Evolutionary conservation across 768 basidiomycete genomes (phyloP).

Genomic region (Suillus subalutaceus): DNA sequence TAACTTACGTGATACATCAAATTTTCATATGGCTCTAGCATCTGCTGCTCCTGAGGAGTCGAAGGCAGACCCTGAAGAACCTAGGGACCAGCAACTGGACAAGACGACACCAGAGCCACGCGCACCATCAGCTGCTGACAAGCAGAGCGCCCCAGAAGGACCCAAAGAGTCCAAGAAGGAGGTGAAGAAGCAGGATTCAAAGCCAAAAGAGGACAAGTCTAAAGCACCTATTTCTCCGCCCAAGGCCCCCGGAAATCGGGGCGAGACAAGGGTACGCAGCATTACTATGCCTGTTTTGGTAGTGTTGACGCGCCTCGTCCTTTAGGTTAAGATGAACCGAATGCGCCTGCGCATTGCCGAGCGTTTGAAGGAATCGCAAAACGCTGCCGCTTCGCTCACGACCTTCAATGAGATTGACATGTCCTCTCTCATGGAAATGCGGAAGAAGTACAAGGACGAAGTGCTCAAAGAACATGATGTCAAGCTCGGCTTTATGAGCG

Average conservation of each 20-base stretch:
- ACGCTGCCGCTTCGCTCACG: constrained; percentile 93
- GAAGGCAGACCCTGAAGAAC: constrained; percentile 45
- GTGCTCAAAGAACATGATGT: constrained; percentile 91
- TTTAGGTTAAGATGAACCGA: constrained; percentile 94
- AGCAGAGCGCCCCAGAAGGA: constrained; percentile 29
- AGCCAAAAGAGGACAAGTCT: constrained; percentile 35
- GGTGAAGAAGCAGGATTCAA: constrained; percentile 38
- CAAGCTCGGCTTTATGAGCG: constrained; percentile 99
- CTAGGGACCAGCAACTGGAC: constrained; percentile 50
- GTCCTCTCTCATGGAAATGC: constrained; percentile 93
- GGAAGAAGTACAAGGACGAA: constrained; percentile 90
- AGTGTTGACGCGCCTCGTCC: neutral
- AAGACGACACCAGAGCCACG: constrained; percentile 50
- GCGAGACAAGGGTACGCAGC: constrained; percentile 80
- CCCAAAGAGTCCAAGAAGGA: constrained; percentile 41
- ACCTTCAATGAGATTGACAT: constrained; percentile 99
- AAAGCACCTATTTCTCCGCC: constrained; percentile 31
- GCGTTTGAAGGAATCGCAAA: constrained; percentile 98
- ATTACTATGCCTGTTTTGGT: neutral
- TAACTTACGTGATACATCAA: neutral
- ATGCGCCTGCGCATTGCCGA: constrained; percentile 98
- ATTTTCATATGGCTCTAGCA: constrained; percentile 25
- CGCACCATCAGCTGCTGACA: constrained; percentile 38
- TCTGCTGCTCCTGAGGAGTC: constrained; percentile 33
- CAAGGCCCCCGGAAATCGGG: constrained; percentile 55